phyloP scores from a whole-genome alignment of 2,329 filamentous ascomycete genomes.

The Podosphaera fusca region DNA sequence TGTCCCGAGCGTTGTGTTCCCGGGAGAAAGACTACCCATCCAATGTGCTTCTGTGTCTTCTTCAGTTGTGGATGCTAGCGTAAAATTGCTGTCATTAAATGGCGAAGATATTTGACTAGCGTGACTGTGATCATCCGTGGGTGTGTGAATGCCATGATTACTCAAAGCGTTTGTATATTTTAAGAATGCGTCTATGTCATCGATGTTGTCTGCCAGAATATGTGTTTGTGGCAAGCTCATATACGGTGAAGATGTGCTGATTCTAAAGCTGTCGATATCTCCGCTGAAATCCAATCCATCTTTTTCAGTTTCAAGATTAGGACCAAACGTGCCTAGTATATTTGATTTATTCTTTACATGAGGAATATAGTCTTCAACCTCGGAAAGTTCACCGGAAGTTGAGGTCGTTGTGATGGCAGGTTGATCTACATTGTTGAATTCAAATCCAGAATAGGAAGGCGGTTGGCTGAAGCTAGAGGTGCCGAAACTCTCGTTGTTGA shows the following conservation, averaged over 20 bases:
- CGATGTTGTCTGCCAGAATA: slow-evolving; percentile 22
- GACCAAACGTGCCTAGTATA: slow-evolving; percentile 19
- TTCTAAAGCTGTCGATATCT: slow-evolving; percentile 25
- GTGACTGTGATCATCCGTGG: slow-evolving; percentile 17
- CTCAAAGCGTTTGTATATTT: slow-evolving; percentile 15
- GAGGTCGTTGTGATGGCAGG: slow-evolving; percentile 32
- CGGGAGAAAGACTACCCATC: slow-evolving; percentile 18
- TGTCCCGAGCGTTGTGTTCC: slow-evolving; percentile 5
- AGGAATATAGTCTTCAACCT: slow-evolving; percentile 34
- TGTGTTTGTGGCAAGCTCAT: slow-evolving; percentile 23
- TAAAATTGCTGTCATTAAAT: slow-evolving; percentile 17
- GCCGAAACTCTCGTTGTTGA: slow-evolving; percentile 26
- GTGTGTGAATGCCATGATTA: slow-evolving; percentile 9
- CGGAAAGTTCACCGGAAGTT: slow-evolving; percentile 43
- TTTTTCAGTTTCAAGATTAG: slow-evolving; percentile 18
- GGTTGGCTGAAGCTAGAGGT: slow-evolving; percentile 32
- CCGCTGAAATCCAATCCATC: slow-evolving; percentile 18
- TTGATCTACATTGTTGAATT: slow-evolving; percentile 30
- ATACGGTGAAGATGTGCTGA: slow-evolving; percentile 25
- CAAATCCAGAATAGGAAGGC: slow-evolving; percentile 28
- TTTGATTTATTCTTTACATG: slow-evolving; percentile 19
- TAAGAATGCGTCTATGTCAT: slow-evolving; percentile 32
- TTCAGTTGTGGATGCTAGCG: slow-evolving; percentile 21
- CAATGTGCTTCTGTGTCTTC: slow-evolving; percentile 23
- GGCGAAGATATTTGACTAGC: slow-evolving; percentile 19